Evolutionary conservation across 345 rosid genomes (phyloP).

Genomic region (Abelmoschus esculentus): DNA sequence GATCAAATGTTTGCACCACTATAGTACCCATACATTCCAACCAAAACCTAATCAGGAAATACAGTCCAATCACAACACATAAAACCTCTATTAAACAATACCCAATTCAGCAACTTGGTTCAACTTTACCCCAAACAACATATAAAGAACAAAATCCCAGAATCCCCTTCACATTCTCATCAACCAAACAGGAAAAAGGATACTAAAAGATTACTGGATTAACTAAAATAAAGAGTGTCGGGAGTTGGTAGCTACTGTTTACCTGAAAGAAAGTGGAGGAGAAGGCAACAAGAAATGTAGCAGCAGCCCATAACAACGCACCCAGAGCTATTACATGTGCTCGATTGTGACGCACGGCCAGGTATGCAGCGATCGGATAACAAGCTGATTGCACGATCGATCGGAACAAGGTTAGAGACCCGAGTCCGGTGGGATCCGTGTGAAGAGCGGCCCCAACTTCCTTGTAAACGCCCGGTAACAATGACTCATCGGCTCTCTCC

Average conservation of each 20-base stretch:
- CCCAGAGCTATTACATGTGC: slow-evolving; percentile 63
- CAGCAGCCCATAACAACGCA: slow-evolving; percentile 71
- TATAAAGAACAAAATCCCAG: background rate
- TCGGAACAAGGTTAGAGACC: slow-evolving; percentile 59
- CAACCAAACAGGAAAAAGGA: slow-evolving; percentile 5
- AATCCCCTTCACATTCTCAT: slow-evolving; percentile 7
- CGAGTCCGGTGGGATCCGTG: slow-evolving; percentile 76
- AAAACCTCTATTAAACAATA: background rate
- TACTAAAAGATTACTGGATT: background rate
- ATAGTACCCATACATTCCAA: background rate
- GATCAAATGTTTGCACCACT: background rate
- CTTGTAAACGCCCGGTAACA: slow-evolving; percentile 82
- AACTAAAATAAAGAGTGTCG: background rate
- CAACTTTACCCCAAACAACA: background rate
- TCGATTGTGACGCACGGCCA: slow-evolving; percentile 49
- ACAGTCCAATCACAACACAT: background rate
- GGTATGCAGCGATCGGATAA: slow-evolving; percentile 60
- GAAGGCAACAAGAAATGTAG: slow-evolving; percentile 67
- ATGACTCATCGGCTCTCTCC: slow-evolving; percentile 90
- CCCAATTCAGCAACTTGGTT: background rate
- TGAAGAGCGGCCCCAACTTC: slow-evolving; percentile 87
- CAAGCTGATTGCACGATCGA: slow-evolving; percentile 52
- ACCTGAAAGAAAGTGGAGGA: slow-evolving; percentile 66
- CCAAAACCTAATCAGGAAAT: slow-evolving; percentile 5
- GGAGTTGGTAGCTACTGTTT: background rate